A percentile compares a stretch with the other conserved stretches of the same genome.
These are phyloP conservation scores for Euphorbia pulcherrima DNA, from an alignment of 345 rosid species.

Conservation along the genomic window DNA sequence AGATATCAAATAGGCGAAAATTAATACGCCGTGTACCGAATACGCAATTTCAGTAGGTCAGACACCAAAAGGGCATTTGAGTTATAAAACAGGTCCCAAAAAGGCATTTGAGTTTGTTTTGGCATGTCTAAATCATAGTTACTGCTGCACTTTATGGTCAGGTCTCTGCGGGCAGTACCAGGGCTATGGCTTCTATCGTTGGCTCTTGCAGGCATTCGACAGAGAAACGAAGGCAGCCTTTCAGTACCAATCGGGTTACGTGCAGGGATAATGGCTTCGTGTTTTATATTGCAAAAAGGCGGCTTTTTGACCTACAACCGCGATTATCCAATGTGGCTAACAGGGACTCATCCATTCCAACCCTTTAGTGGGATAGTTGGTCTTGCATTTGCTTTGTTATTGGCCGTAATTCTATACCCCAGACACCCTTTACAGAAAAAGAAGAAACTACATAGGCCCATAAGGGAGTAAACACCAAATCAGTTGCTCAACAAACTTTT, in stretches of 20 bases:
- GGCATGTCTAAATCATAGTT: too few species aligned
- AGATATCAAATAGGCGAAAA: too few species aligned
- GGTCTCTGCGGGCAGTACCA: constrained; percentile 67
- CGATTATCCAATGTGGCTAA: constrained; percentile 53
- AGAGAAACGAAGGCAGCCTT: constrained; percentile 58
- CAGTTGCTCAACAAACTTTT: background rate
- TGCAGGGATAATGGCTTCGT: constrained; percentile 60
- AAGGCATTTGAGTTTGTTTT: too few species aligned
- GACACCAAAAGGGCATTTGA: too few species aligned
- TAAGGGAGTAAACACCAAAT: constrained; percentile 1
- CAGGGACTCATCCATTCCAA: constrained; percentile 60
- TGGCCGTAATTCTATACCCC: constrained; percentile 63
- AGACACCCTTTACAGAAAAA: constrained; percentile 28
- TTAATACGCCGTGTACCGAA: too few species aligned
- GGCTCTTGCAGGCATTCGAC: constrained; percentile 59
- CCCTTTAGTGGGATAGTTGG: constrained; percentile 84
- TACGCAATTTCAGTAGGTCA: too few species aligned
- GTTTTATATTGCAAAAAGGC: constrained; percentile 59
- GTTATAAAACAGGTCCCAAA: too few species aligned
- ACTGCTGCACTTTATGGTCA: too few species aligned
- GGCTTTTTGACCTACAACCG: constrained; percentile 48
- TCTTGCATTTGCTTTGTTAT: constrained; percentile 40
- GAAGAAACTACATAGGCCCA: constrained; percentile 11
- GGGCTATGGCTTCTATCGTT: constrained; percentile 76
- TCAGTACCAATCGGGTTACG: constrained; percentile 64